Conservation (phyloP, 805 yeast species). For the Novakomyces olei region DNA sequence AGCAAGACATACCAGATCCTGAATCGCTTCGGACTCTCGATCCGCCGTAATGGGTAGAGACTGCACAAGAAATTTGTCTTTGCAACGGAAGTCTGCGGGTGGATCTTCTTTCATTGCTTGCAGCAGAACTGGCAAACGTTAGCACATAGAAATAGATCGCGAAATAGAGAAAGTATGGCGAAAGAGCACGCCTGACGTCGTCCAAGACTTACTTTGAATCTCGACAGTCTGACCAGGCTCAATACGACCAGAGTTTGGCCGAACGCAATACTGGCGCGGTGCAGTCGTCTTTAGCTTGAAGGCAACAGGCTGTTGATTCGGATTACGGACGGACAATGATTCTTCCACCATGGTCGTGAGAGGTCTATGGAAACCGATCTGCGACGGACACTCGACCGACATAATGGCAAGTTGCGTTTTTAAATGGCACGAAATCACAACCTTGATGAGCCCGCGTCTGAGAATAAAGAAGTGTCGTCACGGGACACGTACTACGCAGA, state of each 20-base stretch:
- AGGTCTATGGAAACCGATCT: slow-evolving; percentile 18
- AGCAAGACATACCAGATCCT: too few relatives aligned
- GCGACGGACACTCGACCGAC: slow-evolving; percentile 3
- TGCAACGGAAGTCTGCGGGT: slow-evolving; percentile 48
- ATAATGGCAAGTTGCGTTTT: too few relatives aligned
- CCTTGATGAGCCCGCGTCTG: too few relatives aligned
- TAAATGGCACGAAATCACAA: too few relatives aligned
- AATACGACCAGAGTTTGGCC: slow-evolving; percentile 77
- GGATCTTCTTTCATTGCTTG: slow-evolving; percentile 69
- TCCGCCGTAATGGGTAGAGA: slow-evolving; percentile 41
- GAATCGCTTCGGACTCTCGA: slow-evolving; percentile 5
- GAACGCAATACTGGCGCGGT: slow-evolving; percentile 41
- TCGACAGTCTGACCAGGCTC: slow-evolving; percentile 51
- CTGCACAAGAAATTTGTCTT: slow-evolving; percentile 80
- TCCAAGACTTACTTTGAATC: slow-evolving; percentile 25
- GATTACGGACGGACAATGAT: slow-evolving; percentile 33
- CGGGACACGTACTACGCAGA: too few relatives aligned
- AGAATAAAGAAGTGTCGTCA: too few relatives aligned
- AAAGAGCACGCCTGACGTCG: neutral
- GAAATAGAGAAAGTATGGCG: neutral
- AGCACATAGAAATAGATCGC: neutral
- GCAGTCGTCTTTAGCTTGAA: slow-evolving; percentile 97
- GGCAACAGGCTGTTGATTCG: slow-evolving; percentile 40
- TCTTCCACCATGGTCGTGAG: slow-evolving; percentile 52
- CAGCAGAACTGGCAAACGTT: slow-evolving; percentile 31